These are phyloP conservation scores for Talaromyces sp. DNA, from an alignment of 2,329 filamentous ascomycete species.

Conservation along the genomic window DNA sequence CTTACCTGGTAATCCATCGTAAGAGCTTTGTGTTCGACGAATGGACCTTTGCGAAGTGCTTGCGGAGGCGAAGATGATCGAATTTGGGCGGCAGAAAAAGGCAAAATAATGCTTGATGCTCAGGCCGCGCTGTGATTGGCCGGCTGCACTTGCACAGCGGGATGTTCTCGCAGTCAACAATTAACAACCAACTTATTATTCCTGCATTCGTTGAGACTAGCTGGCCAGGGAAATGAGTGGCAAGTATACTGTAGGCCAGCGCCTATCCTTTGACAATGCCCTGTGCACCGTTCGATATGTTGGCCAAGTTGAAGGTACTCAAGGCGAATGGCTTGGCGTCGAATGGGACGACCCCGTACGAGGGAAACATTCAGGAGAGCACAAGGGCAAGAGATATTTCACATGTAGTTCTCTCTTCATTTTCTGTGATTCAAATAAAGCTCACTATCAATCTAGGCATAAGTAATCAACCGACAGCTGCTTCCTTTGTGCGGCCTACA, in stretches of 20 bases:
- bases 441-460: constrained; percentile 42
- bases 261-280: constrained; percentile 71
- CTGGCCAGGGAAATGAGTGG: constrained; percentile 21
- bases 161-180: background rate
- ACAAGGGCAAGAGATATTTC: constrained; percentile 77
- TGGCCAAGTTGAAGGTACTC: constrained; percentile 69
- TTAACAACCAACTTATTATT: background rate
- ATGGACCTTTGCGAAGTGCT: too few species aligned
- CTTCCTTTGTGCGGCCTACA: constrained; percentile 79
- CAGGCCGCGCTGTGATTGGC: constrained; percentile 8
- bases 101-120: constrained; percentile 6
- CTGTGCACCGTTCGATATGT: constrained; percentile 81
- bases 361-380: constrained; percentile 85
- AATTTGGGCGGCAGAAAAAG: constrained; percentile 5
- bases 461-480: constrained; percentile 62
- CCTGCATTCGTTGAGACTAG: background rate
- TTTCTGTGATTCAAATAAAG: background rate
- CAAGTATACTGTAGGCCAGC: constrained; percentile 57
- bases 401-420: constrained; percentile 52
- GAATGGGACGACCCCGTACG: constrained; percentile 89
- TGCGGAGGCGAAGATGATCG: background rate
- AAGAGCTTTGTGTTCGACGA: background rate
- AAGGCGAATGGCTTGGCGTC: constrained; percentile 81
- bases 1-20: constrained; percentile 50
- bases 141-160: background rate